These are phyloP conservation scores for Domatiomyces catenatus DNA, from an alignment of 2,329 filamentous ascomycete genomes.

Conservation along the genomic window DNA sequence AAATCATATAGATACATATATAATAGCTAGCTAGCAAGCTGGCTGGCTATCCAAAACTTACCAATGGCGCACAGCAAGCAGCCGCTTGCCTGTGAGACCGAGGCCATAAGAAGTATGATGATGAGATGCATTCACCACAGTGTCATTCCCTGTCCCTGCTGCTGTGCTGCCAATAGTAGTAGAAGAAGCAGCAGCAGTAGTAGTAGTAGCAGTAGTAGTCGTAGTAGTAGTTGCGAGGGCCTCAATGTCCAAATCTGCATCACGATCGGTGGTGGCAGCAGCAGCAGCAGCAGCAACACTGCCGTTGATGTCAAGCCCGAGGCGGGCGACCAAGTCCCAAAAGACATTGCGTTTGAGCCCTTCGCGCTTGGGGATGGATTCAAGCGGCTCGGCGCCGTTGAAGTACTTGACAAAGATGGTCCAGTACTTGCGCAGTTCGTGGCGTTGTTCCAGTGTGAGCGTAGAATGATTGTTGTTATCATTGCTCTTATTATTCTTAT, in stretches of 20 bases:
- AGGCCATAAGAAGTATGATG: too few relatives aligned
- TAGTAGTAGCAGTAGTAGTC: too few relatives aligned
- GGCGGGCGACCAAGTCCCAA: conserved; percentile 40
- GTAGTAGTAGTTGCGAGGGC: too few relatives aligned
- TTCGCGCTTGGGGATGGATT: conserved; percentile 73
- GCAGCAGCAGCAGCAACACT: not conserved
- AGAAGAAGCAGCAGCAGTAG: too few relatives aligned
- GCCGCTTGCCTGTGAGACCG: not conserved
- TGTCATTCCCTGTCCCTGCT: too few relatives aligned
- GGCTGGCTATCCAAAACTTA: not conserved
- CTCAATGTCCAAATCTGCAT: not conserved
- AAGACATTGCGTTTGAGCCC: conserved; percentile 65
- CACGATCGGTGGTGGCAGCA: not conserved
- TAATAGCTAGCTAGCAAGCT: not conserved
- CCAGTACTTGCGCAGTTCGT: conserved; percentile 50
- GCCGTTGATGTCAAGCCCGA: conserved; percentile 32
- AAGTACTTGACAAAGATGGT: conserved; percentile 67
- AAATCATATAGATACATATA: too few relatives aligned
- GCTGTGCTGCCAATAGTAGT: too few relatives aligned
- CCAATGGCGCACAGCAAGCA: not conserved
- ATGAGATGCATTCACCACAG: too few relatives aligned
- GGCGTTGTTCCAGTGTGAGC: conserved; percentile 27
- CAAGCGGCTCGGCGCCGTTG: conserved; percentile 68
- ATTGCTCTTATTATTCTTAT: not conserved
- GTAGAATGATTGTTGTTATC: not conserved